phyloP scores from a whole-genome alignment of 2,329 filamentous ascomycete species.

The Rhytidhysteron rufulum region DNA sequence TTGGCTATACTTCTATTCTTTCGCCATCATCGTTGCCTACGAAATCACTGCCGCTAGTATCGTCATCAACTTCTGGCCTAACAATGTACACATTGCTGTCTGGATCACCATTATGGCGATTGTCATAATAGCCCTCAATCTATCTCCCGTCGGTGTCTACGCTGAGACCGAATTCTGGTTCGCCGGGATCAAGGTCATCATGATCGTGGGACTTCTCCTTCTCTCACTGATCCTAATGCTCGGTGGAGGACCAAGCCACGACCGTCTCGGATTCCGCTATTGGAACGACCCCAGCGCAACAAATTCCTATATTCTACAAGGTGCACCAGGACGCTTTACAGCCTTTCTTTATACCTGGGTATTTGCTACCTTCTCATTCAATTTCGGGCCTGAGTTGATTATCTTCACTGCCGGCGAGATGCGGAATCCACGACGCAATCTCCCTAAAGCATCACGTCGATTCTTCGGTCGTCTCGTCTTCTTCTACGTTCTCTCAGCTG shows the following conservation, averaged over 20 bases:
- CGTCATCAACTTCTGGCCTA: constrained; percentile 58
- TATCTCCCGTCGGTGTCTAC: constrained; percentile 10
- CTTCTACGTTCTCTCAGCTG: constrained; percentile 44
- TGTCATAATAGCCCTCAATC: constrained; percentile 17
- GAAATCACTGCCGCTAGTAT: constrained; percentile 58
- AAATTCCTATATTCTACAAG: constrained; percentile 59
- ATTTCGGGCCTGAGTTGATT: constrained; percentile 49
- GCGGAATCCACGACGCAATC: constrained; percentile 60
- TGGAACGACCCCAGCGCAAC: constrained; percentile 65
- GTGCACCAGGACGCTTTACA: constrained; percentile 57
- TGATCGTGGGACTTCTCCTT: constrained; percentile 44
- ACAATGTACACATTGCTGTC: constrained; percentile 49
- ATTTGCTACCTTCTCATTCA: constrained; percentile 40
- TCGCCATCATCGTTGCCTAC: constrained; percentile 55
- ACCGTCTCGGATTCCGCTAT: constrained; percentile 61
- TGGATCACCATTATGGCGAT: constrained; percentile 59
- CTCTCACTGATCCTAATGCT: constrained; percentile 20
- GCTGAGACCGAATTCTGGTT: constrained; percentile 47
- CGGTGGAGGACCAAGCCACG: constrained; percentile 51
- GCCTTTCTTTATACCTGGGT: constrained; percentile 51
- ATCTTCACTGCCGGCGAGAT: constrained; percentile 64
- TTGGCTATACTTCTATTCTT: constrained; percentile 56
- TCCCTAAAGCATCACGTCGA: constrained; percentile 53
- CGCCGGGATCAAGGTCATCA: constrained; percentile 37
- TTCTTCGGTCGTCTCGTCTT: constrained; percentile 45